Base-by-base conservation (phyloP, 176 grass and related monocot species). In the Themeda triandra region DNA sequence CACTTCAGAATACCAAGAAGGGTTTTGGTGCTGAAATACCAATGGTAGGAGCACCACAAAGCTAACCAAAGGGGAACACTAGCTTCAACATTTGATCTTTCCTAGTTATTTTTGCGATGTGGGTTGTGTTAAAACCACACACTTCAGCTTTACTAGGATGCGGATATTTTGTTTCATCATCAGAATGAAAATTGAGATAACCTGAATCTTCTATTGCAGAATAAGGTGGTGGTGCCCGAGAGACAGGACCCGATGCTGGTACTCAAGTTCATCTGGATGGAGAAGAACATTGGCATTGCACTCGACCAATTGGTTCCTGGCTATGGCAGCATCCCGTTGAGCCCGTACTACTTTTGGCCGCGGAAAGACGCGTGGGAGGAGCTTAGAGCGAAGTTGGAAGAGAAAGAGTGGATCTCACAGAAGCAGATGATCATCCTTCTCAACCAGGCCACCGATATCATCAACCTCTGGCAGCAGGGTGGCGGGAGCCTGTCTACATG, bases 201-300 rank as follows among this genome's bases (percentile, higher is more conserved):
- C 66, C 28, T 75, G 42, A 49, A 30, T 27, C 29, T 51, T 72
- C 9, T 66, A 14, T 87, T 71, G 76, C 90, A 92, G 92, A 85
- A 88, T 70, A 86, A 90, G 81, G 91, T 92, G 69, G 60, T 71
- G 18, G 94, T 92, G 66, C 92, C 92, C 1, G 32, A 63, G 51
- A 92, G 59, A 85, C 84, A 93, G 79, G 90, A 85, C 45, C 88
- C 94, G 0, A 74, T 90, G 80, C 73, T 92, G 2, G 85, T 97
- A 41, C 73, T 97, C 10, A 93, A 93, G 78, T 97, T 97, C 74
- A 85, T 97, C 63, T 97, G 94, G 92, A 97, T 97, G 91, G 94
- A 94, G 85, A 97, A 94, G 80, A 97, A 97, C 87, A 93, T 97
- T 0, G 91, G 91, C 80, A 82, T 97, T 36, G 87, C 85, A 29